A percentile compares a stretch with the other conserved stretches of the same genome.
These are phyloP conservation scores for Saposhnikovia divaricata DNA, from an alignment of 129 eudicot species.

Conservation along the genomic window DNA sequence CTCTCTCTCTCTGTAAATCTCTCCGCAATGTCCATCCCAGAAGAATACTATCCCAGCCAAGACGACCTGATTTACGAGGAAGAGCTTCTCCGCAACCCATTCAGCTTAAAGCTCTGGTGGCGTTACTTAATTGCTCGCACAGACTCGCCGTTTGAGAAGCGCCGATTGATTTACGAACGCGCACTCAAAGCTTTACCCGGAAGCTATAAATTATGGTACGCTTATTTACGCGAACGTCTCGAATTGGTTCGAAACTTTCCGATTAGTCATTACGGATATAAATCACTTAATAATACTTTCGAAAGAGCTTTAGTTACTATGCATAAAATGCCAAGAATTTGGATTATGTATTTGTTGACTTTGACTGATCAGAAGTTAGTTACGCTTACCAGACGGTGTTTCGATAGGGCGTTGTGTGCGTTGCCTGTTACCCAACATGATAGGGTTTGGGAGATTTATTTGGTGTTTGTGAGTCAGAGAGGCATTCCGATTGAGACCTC, in stretches of 20 bases:
- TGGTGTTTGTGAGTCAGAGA: constrained; percentile 74
- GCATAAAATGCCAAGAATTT: constrained; percentile 94
- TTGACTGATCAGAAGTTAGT: constrained; percentile 66
- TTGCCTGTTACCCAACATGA: constrained; percentile 94
- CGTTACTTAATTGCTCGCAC: constrained; percentile 64
- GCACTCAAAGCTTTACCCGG: constrained; percentile 82
- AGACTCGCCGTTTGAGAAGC: constrained; percentile 54
- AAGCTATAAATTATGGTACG: constrained; percentile 86
- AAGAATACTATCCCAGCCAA: constrained; percentile 57
- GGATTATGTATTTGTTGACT: constrained; percentile 69
- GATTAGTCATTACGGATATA: constrained; percentile 33
- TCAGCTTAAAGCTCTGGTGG: constrained; percentile 88
- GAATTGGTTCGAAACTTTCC: constrained; percentile 69
- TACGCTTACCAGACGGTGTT: constrained; percentile 54
- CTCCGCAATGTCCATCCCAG: constrained; percentile 20
- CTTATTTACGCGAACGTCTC: constrained; percentile 90
- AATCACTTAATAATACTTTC: constrained; percentile 65
- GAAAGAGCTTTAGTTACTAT: constrained; percentile 80
- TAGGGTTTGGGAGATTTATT: constrained; percentile 69
- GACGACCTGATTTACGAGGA: constrained; percentile 77
- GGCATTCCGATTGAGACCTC: constrained; percentile 87
- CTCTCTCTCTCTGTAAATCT: not conserved
- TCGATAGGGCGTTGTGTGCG: constrained; percentile 84
- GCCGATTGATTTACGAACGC: constrained; percentile 66
- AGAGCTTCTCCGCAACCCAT: constrained; percentile 72